Evolutionary conservation across 169 alveolate genomes (phyloP).

Genomic region (Eimeria zaria): DNA sequence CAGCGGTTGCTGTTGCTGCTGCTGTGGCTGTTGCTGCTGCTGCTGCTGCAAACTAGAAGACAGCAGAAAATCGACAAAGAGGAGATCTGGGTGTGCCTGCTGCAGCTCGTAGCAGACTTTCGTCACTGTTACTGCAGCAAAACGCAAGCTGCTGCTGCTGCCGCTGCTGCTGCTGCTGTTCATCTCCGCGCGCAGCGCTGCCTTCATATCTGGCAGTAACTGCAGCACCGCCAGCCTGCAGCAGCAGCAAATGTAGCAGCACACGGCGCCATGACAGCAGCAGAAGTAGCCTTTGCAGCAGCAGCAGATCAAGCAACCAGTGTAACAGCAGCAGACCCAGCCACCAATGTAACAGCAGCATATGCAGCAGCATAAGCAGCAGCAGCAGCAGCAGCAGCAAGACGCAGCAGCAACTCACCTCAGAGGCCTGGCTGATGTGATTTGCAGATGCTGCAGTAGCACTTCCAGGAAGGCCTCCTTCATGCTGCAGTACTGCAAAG

Average conservation of each 20-base stretch:
- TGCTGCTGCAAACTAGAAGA: conserved; percentile 27
- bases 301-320: too few relatives aligned
- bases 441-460: conserved; percentile 33
- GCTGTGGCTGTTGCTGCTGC: too few relatives aligned
- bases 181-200: conserved; percentile 22
- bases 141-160: conserved; percentile 9
- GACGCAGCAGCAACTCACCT: too few relatives aligned
- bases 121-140: conserved; percentile 20
- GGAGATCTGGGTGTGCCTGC: conserved; percentile 56
- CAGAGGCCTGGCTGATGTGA: conserved; percentile 19
- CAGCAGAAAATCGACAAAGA: conserved; percentile 38
- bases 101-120: conserved; percentile 29
- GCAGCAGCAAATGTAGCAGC: background rate
- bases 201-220: conserved; percentile 41
- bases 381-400: too few relatives aligned
- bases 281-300: background rate
- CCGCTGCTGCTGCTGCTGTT: background rate
- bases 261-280: background rate
- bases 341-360: background rate
- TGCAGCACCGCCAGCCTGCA: conserved; percentile 50
- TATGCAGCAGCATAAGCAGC: conserved; percentile 25
- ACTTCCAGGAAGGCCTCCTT: conserved; percentile 37
- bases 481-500: conserved; percentile 1
- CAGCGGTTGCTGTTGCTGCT: too few relatives aligned
- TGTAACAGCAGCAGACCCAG: background rate